Conservation (phyloP, 805 yeast genomes). For the Helenozyma rhizophorensis region DNA sequence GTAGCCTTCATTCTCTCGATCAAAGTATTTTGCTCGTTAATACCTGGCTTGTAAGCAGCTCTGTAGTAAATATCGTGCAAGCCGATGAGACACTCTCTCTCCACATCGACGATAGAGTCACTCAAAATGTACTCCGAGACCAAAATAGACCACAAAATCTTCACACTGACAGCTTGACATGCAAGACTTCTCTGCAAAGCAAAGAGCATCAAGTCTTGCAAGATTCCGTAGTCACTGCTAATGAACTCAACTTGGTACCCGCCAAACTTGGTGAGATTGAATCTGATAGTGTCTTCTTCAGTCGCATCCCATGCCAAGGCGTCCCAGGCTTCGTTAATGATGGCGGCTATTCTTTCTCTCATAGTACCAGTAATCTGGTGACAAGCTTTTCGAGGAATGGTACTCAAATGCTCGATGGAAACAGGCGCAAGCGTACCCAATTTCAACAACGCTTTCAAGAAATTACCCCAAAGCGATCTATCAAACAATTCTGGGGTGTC, state of each 20-base stretch:
- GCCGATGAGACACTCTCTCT: constrained; percentile 58
- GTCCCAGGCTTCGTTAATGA: constrained; percentile 68
- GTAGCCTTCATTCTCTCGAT: constrained; percentile 46
- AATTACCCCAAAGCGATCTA: constrained; percentile 64
- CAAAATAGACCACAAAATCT: constrained; percentile 66
- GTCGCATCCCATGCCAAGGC: constrained; percentile 60
- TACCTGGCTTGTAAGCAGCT: constrained; percentile 52
- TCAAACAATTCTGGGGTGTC: constrained; percentile 51
- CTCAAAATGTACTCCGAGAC: constrained; percentile 61
- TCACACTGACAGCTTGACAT: constrained; percentile 60
- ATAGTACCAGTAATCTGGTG: constrained; percentile 58
- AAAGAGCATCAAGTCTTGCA: constrained; percentile 61
- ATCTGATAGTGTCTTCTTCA: constrained; percentile 50
- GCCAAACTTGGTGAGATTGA: constrained; percentile 58
- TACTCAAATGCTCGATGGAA: constrained; percentile 64
- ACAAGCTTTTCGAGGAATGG: constrained; percentile 70
- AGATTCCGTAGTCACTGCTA: constrained; percentile 50
- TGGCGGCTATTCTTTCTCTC: constrained; percentile 52
- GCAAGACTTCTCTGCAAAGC: constrained; percentile 62
- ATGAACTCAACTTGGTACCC: constrained; percentile 69
- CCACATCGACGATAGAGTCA: constrained; percentile 56
- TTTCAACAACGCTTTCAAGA: constrained; percentile 51
- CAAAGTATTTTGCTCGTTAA: constrained; percentile 51
- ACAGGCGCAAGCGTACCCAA: constrained; percentile 66
- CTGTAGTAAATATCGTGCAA: constrained; percentile 61